Base-by-base conservation (phyloP, 2,329 filamentous ascomycete species). In the Hypocreales sp. region DNA sequence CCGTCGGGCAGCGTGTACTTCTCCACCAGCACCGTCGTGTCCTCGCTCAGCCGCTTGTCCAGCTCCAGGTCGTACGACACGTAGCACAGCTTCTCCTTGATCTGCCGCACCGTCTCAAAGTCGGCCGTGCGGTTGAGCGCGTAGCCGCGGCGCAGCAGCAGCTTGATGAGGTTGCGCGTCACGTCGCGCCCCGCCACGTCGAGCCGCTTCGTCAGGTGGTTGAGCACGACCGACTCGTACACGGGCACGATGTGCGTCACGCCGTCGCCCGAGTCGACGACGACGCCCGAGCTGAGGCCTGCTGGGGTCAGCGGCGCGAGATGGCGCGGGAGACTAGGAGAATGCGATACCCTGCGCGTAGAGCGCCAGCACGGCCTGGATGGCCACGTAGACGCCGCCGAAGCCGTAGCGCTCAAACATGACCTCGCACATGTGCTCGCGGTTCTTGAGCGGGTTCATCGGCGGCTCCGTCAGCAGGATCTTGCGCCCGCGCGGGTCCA, bases 81-180 rank as follows among this genome's bases (percentile, higher is more conserved):
- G 53, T 98, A 98, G 67, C 90, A 95, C 27, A 98, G 79, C 67
- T 98, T 98, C 67, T 98, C 90, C 63, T 98, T 98, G 64, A 98
- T 95, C 55, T 95, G 87, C 35, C 90, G 80, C 31, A 98, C 90
- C 4, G 90, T 98, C 58, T 98, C 90, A 55, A 98, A 98, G 54
- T 98, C 90, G 50, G 90, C 90, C 9, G 90, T 98, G 52, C 90
- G 75, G 71, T 98, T 98, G 36, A 98, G 73, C 20, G 90, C 84
- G 55, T 98, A 98, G 24, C 90, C 90, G 41, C 90, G 75, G 46
- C 90, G 82, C 31, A 93, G 71, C 13, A 98, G 76, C 26, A 98
- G 76, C 27, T 84, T 83, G 54, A 98, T 98, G 38, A 98, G 70
- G 56, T 98, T 95, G 45, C 87, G 79, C n/a, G 90, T 98, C 29